Evolutionary conservation across 164 flowering plant genomes (phyloP), one percentile per base, ranked within the genome.

Genomic region (Vitis amurensis): DNA sequence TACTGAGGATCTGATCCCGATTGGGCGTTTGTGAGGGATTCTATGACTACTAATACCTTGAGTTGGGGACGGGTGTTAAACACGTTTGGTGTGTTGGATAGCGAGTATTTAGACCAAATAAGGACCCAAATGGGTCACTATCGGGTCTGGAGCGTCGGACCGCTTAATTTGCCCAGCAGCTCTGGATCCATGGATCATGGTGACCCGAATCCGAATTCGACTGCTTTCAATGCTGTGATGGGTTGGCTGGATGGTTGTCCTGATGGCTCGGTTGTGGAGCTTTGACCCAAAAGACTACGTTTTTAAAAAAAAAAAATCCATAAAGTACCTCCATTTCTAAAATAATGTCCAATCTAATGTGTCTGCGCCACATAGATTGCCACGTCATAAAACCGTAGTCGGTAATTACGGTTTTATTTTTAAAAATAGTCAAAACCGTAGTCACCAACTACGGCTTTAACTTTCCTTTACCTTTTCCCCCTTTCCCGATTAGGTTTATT

Each of bases 121-220:
- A 68, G 63, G 67, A 37, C 5, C n/a, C 51, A 57, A 1, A 0
- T 61, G 61, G 37, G 37, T 0, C 72, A 72, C 47, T 68, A 61
- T 3, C 73, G 80, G 13, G 81, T 84, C 3, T 87, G 76, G 67
- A 84, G 69, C 0, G 84, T 84, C 4, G 91, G 91, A 2, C 89
- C 91, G 56, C 48, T 81, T 8, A 62, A 73, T 10, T 17, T 75
- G 61, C 50, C 49, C 3, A 70, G 70, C 5, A 55, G 3, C 13
- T 13, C 49, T 4, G 12, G 10, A 9, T 17, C n/a, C 7, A 14
- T 5, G 9, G 47, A 14, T 13, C 58, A 71, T 74, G 64, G 64
- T 30, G 10, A 47, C 11, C 66, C 44, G 13, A 69, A 48, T 10
- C 66, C 8, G 51, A 63, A 50, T 13, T 56, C 71, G 8, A 67